Percentiles rank a stretch among this genome's conserved stretches.
Conservation (phyloP, 345 rosid species). For the Citropsis articulata region DNA sequence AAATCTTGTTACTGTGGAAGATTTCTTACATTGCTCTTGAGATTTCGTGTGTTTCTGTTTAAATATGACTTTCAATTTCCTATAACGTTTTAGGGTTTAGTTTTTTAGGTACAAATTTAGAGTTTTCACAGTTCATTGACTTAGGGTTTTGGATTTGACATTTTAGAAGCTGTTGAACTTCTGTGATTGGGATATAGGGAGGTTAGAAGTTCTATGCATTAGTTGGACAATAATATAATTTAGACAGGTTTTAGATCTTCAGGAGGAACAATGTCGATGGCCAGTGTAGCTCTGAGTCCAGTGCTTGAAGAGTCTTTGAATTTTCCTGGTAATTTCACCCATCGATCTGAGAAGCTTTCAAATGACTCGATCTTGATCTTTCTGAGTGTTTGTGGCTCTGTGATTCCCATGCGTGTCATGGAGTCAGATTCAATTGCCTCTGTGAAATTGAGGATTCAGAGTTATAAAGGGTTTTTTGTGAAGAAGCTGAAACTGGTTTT, state of each 20-base stretch:
- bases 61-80: background rate
- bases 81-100: background rate
- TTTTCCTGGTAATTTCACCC: conserved; percentile 31
- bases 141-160: background rate
- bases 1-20: background rate
- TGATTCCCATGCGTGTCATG: conserved; percentile 58
- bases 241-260: conserved; percentile 14
- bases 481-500: conserved; percentile 68
- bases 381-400: conserved; percentile 55
- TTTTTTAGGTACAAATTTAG: background rate
- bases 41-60: background rate
- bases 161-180: background rate
- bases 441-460: conserved; percentile 77
- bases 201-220: background rate
- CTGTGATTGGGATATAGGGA: background rate
- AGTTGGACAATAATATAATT: background rate
- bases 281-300: conserved; percentile 58
- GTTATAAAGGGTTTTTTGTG: conserved; percentile 53
- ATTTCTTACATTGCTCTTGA: background rate
- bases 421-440: conserved; percentile 73
- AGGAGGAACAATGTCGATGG: conserved; percentile 45
- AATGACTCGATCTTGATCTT: conserved; percentile 53
- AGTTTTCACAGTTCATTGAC: conserved; percentile 8
- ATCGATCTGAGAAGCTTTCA: conserved; percentile 27
- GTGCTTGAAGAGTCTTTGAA: conserved; percentile 43